Evolutionary conservation across 177 flowering plant species (phyloP).

Genomic region (Vitis hybrid): DNA sequence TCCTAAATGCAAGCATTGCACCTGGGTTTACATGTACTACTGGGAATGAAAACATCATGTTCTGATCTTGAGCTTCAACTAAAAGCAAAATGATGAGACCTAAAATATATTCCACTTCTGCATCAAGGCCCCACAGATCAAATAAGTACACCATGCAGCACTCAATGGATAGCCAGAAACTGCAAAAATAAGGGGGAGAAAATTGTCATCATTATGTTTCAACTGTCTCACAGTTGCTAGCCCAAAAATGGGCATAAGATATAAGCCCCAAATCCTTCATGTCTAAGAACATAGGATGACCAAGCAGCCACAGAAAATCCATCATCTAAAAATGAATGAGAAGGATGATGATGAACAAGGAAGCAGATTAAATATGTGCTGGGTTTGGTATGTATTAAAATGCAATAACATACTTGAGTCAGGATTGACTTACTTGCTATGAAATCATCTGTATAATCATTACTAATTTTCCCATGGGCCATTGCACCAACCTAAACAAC

Average conservation of each 20-base stretch:
- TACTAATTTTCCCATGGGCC: constrained; percentile 84
- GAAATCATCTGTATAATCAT: constrained; percentile 71
- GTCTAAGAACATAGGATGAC: background rate
- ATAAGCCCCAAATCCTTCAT: background rate
- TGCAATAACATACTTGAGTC: background rate
- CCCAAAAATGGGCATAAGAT: background rate
- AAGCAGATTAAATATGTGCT: background rate
- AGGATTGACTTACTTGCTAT: constrained; percentile 51
- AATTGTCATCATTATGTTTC: background rate
- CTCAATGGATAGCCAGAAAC: constrained; percentile 85
- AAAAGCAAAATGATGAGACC: too few species aligned
- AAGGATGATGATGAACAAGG: background rate
- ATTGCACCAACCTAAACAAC: constrained; percentile 82
- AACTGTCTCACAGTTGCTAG: background rate
- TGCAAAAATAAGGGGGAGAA: constrained; percentile 29
- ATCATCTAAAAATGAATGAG: background rate
- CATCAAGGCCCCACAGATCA: constrained; percentile 53
- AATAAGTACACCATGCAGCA: constrained; percentile 69
- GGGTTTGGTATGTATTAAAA: background rate
- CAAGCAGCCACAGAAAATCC: background rate
- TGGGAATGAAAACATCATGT: too few species aligned
- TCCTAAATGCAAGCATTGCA: too few species aligned
- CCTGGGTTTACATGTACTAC: too few species aligned
- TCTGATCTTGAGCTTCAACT: too few species aligned
- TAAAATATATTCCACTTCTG: constrained; percentile 44